Percentiles rank a stretch among this genome's conserved stretches.
Evolutionary conservation across 2,329 filamentous ascomycete genomes (phyloP).

Genomic region (Pseudogymnoascus sp.): DNA sequence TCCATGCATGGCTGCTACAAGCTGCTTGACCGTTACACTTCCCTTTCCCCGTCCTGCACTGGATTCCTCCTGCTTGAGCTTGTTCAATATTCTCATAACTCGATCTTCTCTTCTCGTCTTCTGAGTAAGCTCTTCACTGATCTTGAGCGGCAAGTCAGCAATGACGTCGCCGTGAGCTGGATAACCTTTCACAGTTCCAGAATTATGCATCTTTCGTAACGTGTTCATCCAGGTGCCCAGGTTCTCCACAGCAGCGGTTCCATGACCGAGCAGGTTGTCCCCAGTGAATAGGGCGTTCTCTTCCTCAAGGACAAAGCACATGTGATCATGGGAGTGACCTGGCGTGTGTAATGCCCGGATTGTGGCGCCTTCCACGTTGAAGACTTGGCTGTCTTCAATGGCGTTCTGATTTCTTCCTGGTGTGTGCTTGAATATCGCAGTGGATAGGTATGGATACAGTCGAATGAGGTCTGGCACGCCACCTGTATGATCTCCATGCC

Average conservation of each 20-base stretch:
- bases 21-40: slow-evolving; percentile 34
- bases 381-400: slow-evolving; percentile 46
- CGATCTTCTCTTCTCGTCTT: slow-evolving; percentile 36
- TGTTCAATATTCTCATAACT: slow-evolving; percentile 30
- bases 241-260: slow-evolving; percentile 75
- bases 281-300: slow-evolving; percentile 76
- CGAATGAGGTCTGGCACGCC: slow-evolving; percentile 63
- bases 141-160: slow-evolving; percentile 32
- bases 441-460: slow-evolving; percentile 48
- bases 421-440: slow-evolving; percentile 55
- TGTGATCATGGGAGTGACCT: slow-evolving; percentile 74
- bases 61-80: slow-evolving; percentile 11
- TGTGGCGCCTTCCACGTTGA: slow-evolving; percentile 51
- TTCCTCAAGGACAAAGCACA: slow-evolving; percentile 66
- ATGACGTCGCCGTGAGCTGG: slow-evolving; percentile 39
- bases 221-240: slow-evolving; percentile 58
- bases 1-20: slow-evolving; percentile 39
- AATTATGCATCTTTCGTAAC: slow-evolving; percentile 53
- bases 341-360: slow-evolving; percentile 58
- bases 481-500: slow-evolving; percentile 61
- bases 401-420: slow-evolving; percentile 43
- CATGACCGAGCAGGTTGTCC: slow-evolving; percentile 78
- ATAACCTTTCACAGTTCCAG: slow-evolving; percentile 26
- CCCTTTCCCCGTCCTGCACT: slow-evolving; percentile 20
- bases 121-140: slow-evolving; percentile 30